Base-by-base conservation (phyloP, 2,329 filamentous ascomycete species). In the Mycosphaerella sp. region DNA sequence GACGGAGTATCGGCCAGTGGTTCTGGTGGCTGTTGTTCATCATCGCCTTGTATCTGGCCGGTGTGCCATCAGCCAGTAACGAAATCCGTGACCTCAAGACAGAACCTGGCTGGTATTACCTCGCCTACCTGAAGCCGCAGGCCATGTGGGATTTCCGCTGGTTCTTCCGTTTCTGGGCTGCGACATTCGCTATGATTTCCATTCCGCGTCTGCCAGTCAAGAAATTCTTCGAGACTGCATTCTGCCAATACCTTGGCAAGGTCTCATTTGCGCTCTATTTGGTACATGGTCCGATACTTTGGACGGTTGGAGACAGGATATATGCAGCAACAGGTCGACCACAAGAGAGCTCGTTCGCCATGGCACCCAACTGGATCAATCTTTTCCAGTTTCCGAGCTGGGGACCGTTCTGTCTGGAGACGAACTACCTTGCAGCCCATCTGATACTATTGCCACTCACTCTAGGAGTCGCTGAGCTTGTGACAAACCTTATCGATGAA, bases 191-290 rank as follows among this genome's bases (percentile, higher is more conserved):
- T 0, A 76, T 87, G 0, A 72, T 78, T 0, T 73, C 77, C 0
- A 71, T 81, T 2, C 78, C 80, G 4, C 78, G 78, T 9, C 74
- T 86, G n/a, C 62, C 69, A 4, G 78, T 75, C 75, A 78, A 76
- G 66, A 57, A 67, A 2, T 79, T 83, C 62, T 84, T 85, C 62
- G 81, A 83, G 65, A 73, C 70, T 0, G 69, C 70, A 11, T 77
- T 82, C 60, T 79, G 77, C 60, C 82, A 83, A 62, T 83, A 83
- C 56, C 73, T 86, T 2, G 83, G 82, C 0, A 76, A 77, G 42
- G 74, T 85, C 48, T 84, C 80, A 0, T 86, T 79, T 62, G 73
- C 77, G 0, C 69, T 86, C 3, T 86, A 86, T 66, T 71, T 86
- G 4, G 74, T 85, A 4, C 83, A 86, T 58, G 82, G 82, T 0